These are phyloP conservation scores for Talaromyces sp. DNA, from an alignment of 2,329 filamentous ascomycete genomes.

Conservation along the genomic window DNA sequence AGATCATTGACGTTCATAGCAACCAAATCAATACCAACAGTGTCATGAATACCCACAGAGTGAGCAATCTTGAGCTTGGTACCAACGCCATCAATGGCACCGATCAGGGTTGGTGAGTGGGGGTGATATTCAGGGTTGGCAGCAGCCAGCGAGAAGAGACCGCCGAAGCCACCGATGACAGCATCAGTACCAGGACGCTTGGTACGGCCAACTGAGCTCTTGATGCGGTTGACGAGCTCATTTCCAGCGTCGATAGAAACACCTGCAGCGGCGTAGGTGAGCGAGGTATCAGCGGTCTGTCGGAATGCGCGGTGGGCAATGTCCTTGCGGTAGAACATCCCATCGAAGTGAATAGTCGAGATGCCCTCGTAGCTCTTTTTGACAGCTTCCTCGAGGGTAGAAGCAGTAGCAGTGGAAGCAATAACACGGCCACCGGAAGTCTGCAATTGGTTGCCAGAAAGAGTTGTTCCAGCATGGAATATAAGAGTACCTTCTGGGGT, in stretches of 20 bases:
- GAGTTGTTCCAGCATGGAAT: slow-evolving; percentile 88
- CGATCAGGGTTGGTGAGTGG: slow-evolving; percentile 79
- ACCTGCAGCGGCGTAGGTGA: slow-evolving; percentile 92
- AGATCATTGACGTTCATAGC: slow-evolving; percentile 99
- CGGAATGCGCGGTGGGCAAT: slow-evolving; percentile 73
- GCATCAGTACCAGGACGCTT: slow-evolving; percentile 84
- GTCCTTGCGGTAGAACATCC: slow-evolving; percentile 90
- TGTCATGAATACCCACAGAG: slow-evolving; percentile 84
- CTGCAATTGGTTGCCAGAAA: slow-evolving; percentile 65
- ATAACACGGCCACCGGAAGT: slow-evolving; percentile 91
- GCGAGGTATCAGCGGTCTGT: slow-evolving; percentile 39
- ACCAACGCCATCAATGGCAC: slow-evolving; percentile 92
- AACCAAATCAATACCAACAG: slow-evolving; percentile 93
- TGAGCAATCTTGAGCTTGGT: slow-evolving; percentile 98
- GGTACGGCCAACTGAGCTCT: slow-evolving; percentile 83
- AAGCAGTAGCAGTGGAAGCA: slow-evolving; percentile 79
- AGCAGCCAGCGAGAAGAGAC: slow-evolving; percentile 75
- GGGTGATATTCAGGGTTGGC: slow-evolving; percentile 71
- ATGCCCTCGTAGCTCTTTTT: slow-evolving; percentile 86
- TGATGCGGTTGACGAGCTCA: slow-evolving; percentile 88
- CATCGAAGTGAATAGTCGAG: slow-evolving; percentile 76
- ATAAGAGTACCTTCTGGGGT: slow-evolving; percentile 65
- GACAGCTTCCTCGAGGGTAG: slow-evolving; percentile 78
- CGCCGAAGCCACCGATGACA: slow-evolving; percentile 93
- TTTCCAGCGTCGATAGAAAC: slow-evolving; percentile 96